These are phyloP conservation scores for Coemansia sp. DNA, from an alignment of 192 early-diverging fungal genomes.

Conservation along the genomic window DNA sequence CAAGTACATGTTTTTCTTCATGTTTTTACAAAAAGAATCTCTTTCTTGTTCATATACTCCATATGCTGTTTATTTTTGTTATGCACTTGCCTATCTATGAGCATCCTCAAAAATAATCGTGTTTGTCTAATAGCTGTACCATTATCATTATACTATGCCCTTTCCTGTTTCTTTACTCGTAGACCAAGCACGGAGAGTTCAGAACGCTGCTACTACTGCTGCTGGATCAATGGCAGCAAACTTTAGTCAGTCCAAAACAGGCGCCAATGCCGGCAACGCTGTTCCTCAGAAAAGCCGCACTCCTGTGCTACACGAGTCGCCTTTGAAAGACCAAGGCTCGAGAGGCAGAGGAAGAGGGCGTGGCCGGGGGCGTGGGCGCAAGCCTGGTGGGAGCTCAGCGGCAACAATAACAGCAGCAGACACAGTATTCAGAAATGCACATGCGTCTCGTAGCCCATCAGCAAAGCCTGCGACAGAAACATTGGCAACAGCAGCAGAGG, in stretches of 20 bases:
- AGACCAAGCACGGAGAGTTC: slow-evolving; percentile 19
- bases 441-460: not conserved
- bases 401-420: slow-evolving; percentile 16
- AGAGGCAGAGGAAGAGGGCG: slow-evolving; percentile 24
- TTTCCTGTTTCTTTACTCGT: slow-evolving; percentile 34
- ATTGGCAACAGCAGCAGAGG: not conserved
- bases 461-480: not conserved
- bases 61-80: not conserved
- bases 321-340: not conserved
- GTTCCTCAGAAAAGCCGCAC: not conserved
- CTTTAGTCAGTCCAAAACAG: slow-evolving; percentile 9
- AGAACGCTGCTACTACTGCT: slow-evolving; percentile 3
- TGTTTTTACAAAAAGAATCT: not conserved
- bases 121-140: slow-evolving; percentile 2
- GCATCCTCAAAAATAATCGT: not conserved
- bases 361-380: slow-evolving; percentile 18
- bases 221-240: not conserved
- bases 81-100: slow-evolving; percentile 1
- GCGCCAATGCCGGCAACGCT: slow-evolving; percentile 2
- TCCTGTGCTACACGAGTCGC: not conserved
- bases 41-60: not conserved
- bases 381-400: slow-evolving; percentile 4
- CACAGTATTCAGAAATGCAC: not conserved
- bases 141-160: slow-evolving; percentile 17
- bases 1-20: not conserved